Evolutionary conservation across 2,329 filamentous ascomycete genomes (phyloP).

Genomic region (Diaporthe sp.): DNA sequence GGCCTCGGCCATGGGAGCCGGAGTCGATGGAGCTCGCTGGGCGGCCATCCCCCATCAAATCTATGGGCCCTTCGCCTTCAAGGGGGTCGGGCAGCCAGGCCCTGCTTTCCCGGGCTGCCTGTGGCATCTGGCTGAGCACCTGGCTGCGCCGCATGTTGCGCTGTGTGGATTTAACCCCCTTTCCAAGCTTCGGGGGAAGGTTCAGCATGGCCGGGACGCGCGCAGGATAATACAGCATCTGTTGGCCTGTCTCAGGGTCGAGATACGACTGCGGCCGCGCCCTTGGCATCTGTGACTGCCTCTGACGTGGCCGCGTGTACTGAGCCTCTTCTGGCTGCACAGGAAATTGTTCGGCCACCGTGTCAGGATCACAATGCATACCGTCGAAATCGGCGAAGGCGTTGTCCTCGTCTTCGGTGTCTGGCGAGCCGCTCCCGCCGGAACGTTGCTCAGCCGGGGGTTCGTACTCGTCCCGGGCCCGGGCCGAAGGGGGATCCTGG

Average conservation of each 20-base stretch:
- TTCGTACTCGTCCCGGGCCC: conserved; percentile 40
- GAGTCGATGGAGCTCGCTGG: conserved; percentile 30
- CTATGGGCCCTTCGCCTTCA: conserved; percentile 48
- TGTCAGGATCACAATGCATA: conserved; percentile 76
- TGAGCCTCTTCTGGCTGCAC: conserved; percentile 32
- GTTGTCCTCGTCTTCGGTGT: conserved; percentile 74
- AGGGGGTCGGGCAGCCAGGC: conserved; percentile 63
- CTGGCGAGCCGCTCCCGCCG: conserved; percentile 66
- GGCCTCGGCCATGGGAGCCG: conserved; percentile 31
- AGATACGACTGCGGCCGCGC: conserved; percentile 69
- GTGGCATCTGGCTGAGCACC: conserved; percentile 73
- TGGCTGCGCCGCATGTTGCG: conserved; percentile 81
- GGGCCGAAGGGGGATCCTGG: conserved; percentile 31
- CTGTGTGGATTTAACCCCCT: conserved; percentile 69
- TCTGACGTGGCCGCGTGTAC: conserved; percentile 41
- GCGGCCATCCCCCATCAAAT: conserved; percentile 31
- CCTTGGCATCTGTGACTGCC: conserved; percentile 41
- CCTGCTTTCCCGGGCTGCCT: conserved; percentile 50
- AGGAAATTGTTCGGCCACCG: conserved; percentile 42
- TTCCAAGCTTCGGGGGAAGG: conserved; percentile 87
- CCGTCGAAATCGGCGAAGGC: conserved; percentile 88
- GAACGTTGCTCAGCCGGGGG: conserved; percentile 54
- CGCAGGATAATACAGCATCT: conserved; percentile 96
- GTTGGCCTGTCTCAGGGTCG: conserved; percentile 75
- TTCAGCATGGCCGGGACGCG: conserved; percentile 95